Evolutionary conservation across 305 asterid species (phyloP).

Genomic region (Andrographis paniculata): DNA sequence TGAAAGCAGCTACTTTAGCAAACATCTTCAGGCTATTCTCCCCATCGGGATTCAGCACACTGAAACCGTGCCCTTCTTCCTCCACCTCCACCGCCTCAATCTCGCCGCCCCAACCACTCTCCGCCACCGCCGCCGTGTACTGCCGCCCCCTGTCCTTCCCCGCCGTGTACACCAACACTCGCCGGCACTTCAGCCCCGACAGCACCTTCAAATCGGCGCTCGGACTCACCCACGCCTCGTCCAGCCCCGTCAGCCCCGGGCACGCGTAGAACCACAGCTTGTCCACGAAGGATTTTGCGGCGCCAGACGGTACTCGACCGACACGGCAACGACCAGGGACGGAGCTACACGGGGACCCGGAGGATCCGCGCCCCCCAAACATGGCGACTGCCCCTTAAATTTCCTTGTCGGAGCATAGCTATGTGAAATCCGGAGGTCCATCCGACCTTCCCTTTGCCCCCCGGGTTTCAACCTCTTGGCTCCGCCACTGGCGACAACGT

Average conservation of each 20-base stretch:
- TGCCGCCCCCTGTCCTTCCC: constrained; percentile 18
- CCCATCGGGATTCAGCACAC: constrained; percentile 4
- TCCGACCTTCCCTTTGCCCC: no score
- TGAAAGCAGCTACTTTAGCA: constrained; percentile 25
- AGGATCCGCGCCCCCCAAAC: no score
- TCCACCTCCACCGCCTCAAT: constrained; percentile 35
- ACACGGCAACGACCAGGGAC: no score
- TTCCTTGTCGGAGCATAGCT: no score
- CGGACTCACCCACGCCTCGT: neutral
- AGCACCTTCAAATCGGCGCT: neutral
- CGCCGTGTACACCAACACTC: neutral
- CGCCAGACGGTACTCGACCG: no score
- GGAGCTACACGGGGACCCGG: no score
- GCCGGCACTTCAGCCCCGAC: neutral
- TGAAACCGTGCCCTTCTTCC: constrained; percentile 37
- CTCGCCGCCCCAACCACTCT: constrained; percentile 48
- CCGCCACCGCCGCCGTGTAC: constrained; percentile 40
- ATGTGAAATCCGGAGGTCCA: no score
- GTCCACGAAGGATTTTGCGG: no score
- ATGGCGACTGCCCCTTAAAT: no score
- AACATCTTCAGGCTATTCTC: constrained; percentile 18
- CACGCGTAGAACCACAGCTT: neutral
- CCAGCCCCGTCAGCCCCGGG: neutral
- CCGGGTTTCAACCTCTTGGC: no score
- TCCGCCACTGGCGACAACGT: no score